Evolutionary conservation across 75 land plant species (phyloP).

Genomic region (Picea sitchensis): DNA sequence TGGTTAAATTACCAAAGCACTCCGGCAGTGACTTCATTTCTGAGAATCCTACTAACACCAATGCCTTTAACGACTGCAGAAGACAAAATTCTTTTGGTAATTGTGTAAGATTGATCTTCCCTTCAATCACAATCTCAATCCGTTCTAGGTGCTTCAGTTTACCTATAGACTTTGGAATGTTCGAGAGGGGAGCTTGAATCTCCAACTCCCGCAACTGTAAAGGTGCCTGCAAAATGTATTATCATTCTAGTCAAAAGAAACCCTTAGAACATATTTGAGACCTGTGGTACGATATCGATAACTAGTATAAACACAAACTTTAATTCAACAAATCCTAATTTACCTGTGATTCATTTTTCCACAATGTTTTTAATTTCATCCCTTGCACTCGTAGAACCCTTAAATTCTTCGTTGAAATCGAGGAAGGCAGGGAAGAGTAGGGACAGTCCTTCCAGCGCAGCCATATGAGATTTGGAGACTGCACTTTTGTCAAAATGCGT

Average conservation of each 20-base stretch:
- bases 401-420: not conserved
- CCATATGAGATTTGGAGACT: not conserved
- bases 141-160: not conserved
- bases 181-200: not conserved
- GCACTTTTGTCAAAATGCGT: too few species aligned
- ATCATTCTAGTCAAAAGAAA: too few species aligned
- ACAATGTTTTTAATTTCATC: not conserved
- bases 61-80: too few species aligned
- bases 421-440: not conserved
- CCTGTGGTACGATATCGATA: too few species aligned
- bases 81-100: too few species aligned
- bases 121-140: not conserved
- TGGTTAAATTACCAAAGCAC: too few species aligned
- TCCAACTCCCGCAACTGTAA: not conserved
- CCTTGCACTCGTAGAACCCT: not conserved
- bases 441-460: not conserved
- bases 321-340: not conserved
- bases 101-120: not conserved
- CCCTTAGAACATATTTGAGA: too few species aligned
- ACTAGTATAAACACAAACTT: not conserved
- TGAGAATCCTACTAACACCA: too few species aligned
- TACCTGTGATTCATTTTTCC: not conserved
- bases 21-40: too few species aligned
- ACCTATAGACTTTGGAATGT: not conserved
- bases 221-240: not conserved